Percentiles rank a stretch among this genome's conserved stretches.
These are phyloP conservation scores for Mycena filopes DNA, from an alignment of 768 basidiomycete species.

Conservation along the genomic window DNA sequence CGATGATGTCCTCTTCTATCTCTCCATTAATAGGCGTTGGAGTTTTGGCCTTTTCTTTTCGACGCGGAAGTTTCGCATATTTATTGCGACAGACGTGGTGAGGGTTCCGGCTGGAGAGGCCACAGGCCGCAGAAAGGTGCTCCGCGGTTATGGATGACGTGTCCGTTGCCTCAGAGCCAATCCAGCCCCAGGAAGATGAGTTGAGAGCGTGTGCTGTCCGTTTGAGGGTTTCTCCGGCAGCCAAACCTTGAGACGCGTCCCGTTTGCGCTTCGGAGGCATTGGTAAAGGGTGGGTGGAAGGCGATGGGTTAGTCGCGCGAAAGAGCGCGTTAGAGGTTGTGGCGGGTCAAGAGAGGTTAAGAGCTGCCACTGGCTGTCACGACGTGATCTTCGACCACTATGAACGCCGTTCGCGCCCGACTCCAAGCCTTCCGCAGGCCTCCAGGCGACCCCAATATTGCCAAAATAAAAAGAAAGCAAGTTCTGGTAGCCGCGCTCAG, in stretches of 20 bases:
- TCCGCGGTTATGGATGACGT: constrained; percentile 71
- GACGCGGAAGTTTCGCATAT: constrained; percentile 47
- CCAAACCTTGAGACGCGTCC: constrained; percentile 63
- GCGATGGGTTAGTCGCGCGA: constrained; percentile 20
- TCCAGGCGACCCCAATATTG: constrained; percentile 29
- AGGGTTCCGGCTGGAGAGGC: constrained; percentile 63
- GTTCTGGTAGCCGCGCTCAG: constrained; percentile 21
- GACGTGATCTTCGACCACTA: constrained; percentile 8
- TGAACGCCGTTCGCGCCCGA: constrained; percentile 25
- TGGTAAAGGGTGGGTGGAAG: constrained; percentile 23
- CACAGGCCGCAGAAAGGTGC: constrained; percentile 75
- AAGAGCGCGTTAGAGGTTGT: constrained; percentile 24
- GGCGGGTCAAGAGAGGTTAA: constrained; percentile 18
- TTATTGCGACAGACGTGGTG: constrained; percentile 70
- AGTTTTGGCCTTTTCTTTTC: constrained; percentile 25
- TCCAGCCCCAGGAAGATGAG: constrained; percentile 82
- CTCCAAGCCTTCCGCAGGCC: constrained; percentile 21
- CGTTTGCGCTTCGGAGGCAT: constrained; percentile 73
- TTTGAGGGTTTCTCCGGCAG: constrained; percentile 72
- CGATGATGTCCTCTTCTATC: constrained; percentile 70
- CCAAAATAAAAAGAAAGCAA: constrained; percentile 23
- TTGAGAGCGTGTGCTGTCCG: constrained; percentile 60
- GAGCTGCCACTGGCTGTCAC: neutral
- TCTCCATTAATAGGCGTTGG: constrained; percentile 48
- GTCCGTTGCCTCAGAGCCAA: constrained; percentile 69